Evolutionary conservation across 192 early-diverging fungal genomes (phyloP), one percentile per base, ranked within the genome.

Genomic region (Coemansia sp.): DNA sequence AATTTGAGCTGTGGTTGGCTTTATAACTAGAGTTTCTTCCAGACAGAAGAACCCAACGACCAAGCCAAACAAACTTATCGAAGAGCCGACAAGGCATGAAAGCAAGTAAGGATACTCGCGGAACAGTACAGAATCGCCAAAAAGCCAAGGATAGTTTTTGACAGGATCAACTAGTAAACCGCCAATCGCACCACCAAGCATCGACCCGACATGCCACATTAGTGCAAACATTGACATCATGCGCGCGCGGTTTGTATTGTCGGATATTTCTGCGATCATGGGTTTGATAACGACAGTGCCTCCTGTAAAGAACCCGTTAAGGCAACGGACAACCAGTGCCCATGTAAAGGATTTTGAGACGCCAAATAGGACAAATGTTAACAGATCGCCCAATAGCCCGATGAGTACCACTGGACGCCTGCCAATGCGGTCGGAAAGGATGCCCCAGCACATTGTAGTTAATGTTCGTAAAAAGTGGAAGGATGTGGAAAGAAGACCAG

Each of bases 201-300:
- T 77, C 39, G 77, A 67, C 21, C 88, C 87, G 29, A 88, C 65
- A 55, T 85, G 87, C 84, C 87, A 88, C 4, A 79, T 83, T 23
- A 89, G 86, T 7, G 87, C 89, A 67, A 90, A 87, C 28, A 93
- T 56, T 6, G 86, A 74, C 68, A 94, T 94, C 25, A 88, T 91
- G 28, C 84, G 78, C 15, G 87, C 75, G 61, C 87, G 87, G 68
- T 94, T 96, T 1, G 90, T 88, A 1, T 78, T 59, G 63, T 93
- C 92, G 23, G 91, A 90, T 29, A 96, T 87, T 75, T 96, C 94
- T 3, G 88, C 89, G 28, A 94, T 72, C 28, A 93, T 84, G 15
- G 87, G 87, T 63, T 94, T 93, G 48, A 89, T 87, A 13, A 93
- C 91, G 8, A 91, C 92, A 26, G 86, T 81, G 48, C 88, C 90